Evolutionary conservation across 2,329 filamentous ascomycete species (phyloP), one percentile per base, ranked within the genome.

Genomic region (Fusarium goolgardi): DNA sequence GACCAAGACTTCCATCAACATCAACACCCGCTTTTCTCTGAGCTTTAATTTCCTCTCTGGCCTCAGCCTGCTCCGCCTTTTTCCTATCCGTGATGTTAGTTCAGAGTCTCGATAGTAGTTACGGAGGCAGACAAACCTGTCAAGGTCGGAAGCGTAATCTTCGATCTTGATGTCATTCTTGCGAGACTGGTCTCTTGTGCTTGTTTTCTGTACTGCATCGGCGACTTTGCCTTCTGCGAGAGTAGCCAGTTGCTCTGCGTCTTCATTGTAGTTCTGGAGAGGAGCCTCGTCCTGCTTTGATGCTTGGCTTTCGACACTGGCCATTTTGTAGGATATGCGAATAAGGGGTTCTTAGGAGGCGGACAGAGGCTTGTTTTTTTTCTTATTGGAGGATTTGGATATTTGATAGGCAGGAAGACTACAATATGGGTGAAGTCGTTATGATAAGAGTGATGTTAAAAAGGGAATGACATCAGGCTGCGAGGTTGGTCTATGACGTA

Each of bases 221-320:
- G 69, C 69, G 21, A 71, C 63, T 29, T 71, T 71, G 31, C 69
- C 69, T 50, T 71, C 69, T 29, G 69, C 52, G 3, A 71, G 52
- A 7, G 69, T 71, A 5, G 65, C 69, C 8, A 71, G 25, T 29
- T 71, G 69, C 25, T 71, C 69, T 16, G 63, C 63, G 21, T 71
- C 49, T 40, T 70, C 69, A n/a, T 71, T 71, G 15, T 66, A 50
- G 21, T 71, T 71, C 35, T 71, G 63, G 0, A 65, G 60, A 18
- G 53, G 53, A 39, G 46, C 29, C 9, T 53, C 35, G n/a, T 21
- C 27, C 21, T 54, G 55, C 35, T 64, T 61, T 27, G 67, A 62
- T 12, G 40, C 18, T 50, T 65, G 55, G 9, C 31, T 70, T 21
- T 67, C 41, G 35, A 67, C 27, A 10, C 52, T 60, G 20, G 58